Percentiles rank a stretch among this genome's conserved stretches.
phyloP scores from a whole-genome alignment of 352 stramenopile genomes.

The Globisporangium orthogonon region DNA sequence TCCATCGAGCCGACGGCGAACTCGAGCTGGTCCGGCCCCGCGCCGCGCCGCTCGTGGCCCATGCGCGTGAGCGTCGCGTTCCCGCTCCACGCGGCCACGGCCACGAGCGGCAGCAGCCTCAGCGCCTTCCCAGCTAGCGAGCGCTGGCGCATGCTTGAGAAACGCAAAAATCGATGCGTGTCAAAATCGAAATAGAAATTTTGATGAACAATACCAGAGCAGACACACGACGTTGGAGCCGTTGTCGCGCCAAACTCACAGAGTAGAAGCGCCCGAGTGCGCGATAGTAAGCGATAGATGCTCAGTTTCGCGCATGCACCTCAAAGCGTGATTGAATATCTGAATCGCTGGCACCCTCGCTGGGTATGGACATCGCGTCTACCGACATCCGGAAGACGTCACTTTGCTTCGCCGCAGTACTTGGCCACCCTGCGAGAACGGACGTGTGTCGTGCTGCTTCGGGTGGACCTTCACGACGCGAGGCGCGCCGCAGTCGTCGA shows the following conservation, averaged over 20 bases:
- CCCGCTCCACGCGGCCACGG: slow-evolving; percentile 58
- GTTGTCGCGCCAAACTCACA: no score
- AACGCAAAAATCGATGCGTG: neutral
- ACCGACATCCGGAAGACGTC: slow-evolving; percentile 31
- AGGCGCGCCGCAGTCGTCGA: slow-evolving; percentile 19
- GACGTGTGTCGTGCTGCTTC: slow-evolving; percentile 53
- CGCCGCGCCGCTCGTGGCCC: slow-evolving; percentile 27
- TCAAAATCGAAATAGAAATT: neutral
- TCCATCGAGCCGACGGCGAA: slow-evolving; percentile 81
- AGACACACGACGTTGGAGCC: no score
- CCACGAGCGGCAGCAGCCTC: slow-evolving; percentile 48
- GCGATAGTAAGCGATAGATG: no score
- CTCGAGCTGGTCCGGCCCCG: slow-evolving; percentile 31
- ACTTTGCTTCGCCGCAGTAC: slow-evolving; percentile 47
- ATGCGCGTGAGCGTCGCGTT: slow-evolving; percentile 55
- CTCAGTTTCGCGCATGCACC: no score
- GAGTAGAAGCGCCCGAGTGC: no score
- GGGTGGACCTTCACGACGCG: slow-evolving; percentile 45
- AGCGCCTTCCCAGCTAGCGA: slow-evolving; percentile 36
- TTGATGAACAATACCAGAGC: no score
- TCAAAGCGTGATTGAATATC: no score
- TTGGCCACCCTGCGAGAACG: slow-evolving; percentile 38
- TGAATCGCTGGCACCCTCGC: neutral
- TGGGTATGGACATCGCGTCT: neutral
- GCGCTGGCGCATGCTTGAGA: slow-evolving; percentile 9